These are phyloP conservation scores for Oryza australiensis DNA, from an alignment of 176 grass and related monocot species.

Conservation along the genomic window DNA sequence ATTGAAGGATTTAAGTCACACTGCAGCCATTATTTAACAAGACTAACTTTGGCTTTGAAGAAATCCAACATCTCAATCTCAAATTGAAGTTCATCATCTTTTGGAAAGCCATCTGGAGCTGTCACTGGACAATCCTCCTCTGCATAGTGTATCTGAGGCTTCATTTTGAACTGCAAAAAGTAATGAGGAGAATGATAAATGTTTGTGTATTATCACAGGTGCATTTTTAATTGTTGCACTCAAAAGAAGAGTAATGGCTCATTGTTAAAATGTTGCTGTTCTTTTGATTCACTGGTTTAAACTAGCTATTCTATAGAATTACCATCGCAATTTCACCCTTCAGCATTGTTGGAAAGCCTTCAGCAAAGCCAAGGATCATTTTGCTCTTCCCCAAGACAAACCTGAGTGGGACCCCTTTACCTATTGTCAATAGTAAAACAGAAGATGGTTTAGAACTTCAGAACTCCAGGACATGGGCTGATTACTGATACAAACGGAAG, in stretches of 20 bases:
- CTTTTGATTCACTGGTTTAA: slow-evolving; percentile 8
- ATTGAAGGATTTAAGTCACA: slow-evolving; percentile 11
- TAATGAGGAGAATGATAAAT: slow-evolving; percentile 4
- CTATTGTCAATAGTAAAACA: slow-evolving; percentile 51
- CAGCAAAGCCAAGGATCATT: slow-evolving; percentile 92
- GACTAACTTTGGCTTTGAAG: slow-evolving; percentile 84
- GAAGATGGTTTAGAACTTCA: slow-evolving; percentile 32
- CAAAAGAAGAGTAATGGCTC: neutral
- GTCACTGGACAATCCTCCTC: slow-evolving; percentile 90
- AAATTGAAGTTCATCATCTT: slow-evolving; percentile 93
- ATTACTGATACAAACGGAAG: slow-evolving; percentile 17
- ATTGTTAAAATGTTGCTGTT: slow-evolving; percentile 12
- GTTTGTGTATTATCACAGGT: neutral
- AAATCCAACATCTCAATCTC: slow-evolving; percentile 95
- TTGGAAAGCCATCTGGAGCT: slow-evolving; percentile 75
- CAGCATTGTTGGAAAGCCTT: slow-evolving; percentile 87
- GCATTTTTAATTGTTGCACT: slow-evolving; percentile 11
- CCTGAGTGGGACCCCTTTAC: slow-evolving; percentile 81
- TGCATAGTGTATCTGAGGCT: slow-evolving; percentile 88
- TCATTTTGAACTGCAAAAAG: slow-evolving; percentile 94
- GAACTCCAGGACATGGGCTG: neutral
- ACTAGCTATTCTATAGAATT: slow-evolving; percentile 36
- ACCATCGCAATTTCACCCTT: slow-evolving; percentile 95
- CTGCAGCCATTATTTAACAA: slow-evolving; percentile 18
- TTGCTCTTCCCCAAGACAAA: slow-evolving; percentile 92